A percentile compares a stretch with the other conserved stretches of the same genome.
Evolutionary conservation across 164 flowering plant genomes (phyloP).

Genomic region (Kalanchoe fedtschenkoi): DNA sequence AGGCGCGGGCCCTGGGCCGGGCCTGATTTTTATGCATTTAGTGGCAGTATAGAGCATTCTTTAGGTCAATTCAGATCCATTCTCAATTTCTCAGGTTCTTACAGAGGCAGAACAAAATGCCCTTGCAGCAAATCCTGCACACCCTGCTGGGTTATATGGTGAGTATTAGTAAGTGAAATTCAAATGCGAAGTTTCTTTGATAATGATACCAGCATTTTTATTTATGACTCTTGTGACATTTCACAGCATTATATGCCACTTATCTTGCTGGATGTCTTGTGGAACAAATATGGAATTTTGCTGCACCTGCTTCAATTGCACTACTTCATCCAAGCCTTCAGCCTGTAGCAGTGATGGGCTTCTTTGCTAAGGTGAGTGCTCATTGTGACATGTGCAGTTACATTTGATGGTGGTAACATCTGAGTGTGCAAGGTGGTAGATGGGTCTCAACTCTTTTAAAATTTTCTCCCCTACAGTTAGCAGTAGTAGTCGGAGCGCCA

Average conservation of each 20-base stretch:
- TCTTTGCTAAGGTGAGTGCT: slow-evolving; percentile 59
- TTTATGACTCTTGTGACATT: slow-evolving; percentile 1
- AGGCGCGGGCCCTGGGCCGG: too few relatives aligned
- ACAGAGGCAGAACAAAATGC: slow-evolving; percentile 73
- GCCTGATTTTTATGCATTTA: background rate
- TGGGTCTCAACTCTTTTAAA: slow-evolving; percentile 10
- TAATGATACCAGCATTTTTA: slow-evolving; percentile 7
- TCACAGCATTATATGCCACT: slow-evolving; percentile 76
- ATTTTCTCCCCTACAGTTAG: slow-evolving; percentile 40
- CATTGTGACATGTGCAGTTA: background rate
- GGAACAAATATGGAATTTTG: slow-evolving; percentile 96
- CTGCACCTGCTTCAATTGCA: slow-evolving; percentile 97
- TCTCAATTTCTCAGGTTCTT: slow-evolving; percentile 43
- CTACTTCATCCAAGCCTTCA: slow-evolving; percentile 89
- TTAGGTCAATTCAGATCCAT: background rate
- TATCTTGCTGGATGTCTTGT: slow-evolving; percentile 76
- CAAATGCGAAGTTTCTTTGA: background rate
- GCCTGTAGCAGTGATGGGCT: slow-evolving; percentile 89
- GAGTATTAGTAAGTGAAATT: background rate
- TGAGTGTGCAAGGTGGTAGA: too few relatives aligned
- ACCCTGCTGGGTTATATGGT: slow-evolving; percentile 85
- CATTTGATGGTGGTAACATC: too few relatives aligned
- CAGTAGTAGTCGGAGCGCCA: slow-evolving; percentile 80
- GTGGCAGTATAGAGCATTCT: background rate
- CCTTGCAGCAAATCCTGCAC: slow-evolving; percentile 93